Evolutionary conservation across 768 basidiomycete genomes (phyloP).

Genomic region (Rhizopogon vinicolor): DNA sequence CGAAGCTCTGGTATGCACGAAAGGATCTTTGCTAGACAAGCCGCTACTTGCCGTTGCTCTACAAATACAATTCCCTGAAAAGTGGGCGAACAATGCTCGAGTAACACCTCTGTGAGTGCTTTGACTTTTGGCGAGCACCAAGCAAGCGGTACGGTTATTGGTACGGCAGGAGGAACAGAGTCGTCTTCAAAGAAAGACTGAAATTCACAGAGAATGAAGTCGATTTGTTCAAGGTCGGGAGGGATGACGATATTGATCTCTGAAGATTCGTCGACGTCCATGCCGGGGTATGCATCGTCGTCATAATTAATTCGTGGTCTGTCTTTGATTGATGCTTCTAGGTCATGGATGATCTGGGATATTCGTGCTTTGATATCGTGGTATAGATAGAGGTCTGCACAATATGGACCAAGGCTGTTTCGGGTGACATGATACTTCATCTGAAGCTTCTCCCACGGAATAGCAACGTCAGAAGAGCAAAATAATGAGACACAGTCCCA

Average conservation of each 20-base stretch:
- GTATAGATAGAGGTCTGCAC: constrained; percentile 69
- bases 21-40: constrained; percentile 62
- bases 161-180: constrained; percentile 22
- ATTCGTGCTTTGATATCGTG: constrained; percentile 53
- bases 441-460: constrained; percentile 58
- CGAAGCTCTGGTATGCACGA: constrained; percentile 53
- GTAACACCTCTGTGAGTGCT: constrained; percentile 56
- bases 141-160: constrained; percentile 40
- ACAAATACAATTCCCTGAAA: constrained; percentile 89
- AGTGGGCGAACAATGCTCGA: constrained; percentile 42
- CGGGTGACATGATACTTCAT: constrained; percentile 59
- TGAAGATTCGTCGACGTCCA: constrained; percentile 25
- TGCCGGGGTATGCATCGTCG: constrained; percentile 7
- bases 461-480: constrained; percentile 30
- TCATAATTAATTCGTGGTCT: constrained; percentile 9
- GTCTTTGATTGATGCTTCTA: constrained; percentile 14
- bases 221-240: constrained; percentile 42
- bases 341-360: constrained; percentile 31
- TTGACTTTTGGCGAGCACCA: constrained; percentile 77
- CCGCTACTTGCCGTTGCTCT: constrained; percentile 77
- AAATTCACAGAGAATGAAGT: constrained; percentile 44
- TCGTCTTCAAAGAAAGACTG: constrained; percentile 31
- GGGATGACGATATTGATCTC: constrained; percentile 23
- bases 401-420: constrained; percentile 65
- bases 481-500: constrained; percentile 48